phyloP scores from a whole-genome alignment of 306 rosid species.

The Cicer arietinum region DNA sequence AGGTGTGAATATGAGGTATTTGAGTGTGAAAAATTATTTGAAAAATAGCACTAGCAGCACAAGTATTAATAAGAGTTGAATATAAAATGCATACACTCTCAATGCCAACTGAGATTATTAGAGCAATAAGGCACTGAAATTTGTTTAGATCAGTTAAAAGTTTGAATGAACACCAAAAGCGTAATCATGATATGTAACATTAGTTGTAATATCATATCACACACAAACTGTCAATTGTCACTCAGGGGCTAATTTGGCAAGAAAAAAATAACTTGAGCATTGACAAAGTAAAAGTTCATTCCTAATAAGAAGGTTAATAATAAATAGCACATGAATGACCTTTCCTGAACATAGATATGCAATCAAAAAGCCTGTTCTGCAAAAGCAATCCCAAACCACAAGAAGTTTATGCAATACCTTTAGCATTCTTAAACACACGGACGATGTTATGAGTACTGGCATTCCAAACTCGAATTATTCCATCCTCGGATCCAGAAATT shows the following conservation, averaged over 20 bases:
- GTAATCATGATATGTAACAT: slow-evolving; percentile 8
- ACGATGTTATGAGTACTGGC: slow-evolving; percentile 56
- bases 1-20: not conserved
- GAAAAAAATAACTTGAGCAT: slow-evolving; percentile 1
- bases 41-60: not conserved
- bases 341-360: slow-evolving; percentile 12
- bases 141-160: not conserved
- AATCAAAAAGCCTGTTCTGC: slow-evolving; percentile 8
- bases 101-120: not conserved
- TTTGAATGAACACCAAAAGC: not conserved
- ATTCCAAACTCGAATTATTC: slow-evolving; percentile 77
- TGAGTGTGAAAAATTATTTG: not conserved
- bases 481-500: slow-evolving; percentile 86
- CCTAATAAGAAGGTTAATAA: not conserved
- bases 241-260: slow-evolving; percentile 5
- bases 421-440: slow-evolving; percentile 67
- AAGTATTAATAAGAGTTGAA: not conserved
- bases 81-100: not conserved
- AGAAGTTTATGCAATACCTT: slow-evolving; percentile 57
- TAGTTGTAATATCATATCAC: slow-evolving; percentile 10
- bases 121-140: not conserved
- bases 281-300: slow-evolving; percentile 1
- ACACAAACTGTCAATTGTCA: slow-evolving; percentile 1
- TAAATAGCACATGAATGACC: slow-evolving; percentile 30
- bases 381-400: slow-evolving; percentile 29